Conservation (phyloP, 1,284 basidiomycete genomes). For the Phlebopus sp. region DNA sequence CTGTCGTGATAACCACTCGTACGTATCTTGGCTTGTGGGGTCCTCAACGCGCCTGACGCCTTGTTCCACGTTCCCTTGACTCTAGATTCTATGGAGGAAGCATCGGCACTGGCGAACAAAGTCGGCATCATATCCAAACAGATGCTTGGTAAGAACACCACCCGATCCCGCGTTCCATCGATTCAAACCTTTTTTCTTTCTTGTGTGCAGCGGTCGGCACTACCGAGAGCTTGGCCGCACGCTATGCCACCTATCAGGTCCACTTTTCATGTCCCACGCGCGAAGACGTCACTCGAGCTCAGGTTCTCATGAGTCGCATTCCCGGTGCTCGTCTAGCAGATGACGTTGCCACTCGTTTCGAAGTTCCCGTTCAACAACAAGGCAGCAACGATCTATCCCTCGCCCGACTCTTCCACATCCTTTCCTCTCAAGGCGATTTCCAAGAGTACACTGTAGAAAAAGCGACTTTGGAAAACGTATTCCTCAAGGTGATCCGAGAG, state of each 20-base stretch:
- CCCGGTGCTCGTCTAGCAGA: slow-evolving; percentile 66
- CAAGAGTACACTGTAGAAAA: slow-evolving; percentile 68
- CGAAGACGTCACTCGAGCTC: slow-evolving; percentile 53
- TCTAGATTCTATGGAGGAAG: slow-evolving; percentile 81
- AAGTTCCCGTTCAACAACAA: slow-evolving; percentile 55
- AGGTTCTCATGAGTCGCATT: slow-evolving; percentile 60
- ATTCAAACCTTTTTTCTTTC: not conserved
- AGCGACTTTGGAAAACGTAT: slow-evolving; percentile 67
- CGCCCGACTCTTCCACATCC: slow-evolving; percentile 54
- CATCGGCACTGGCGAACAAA: slow-evolving; percentile 69
- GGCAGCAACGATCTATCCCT: slow-evolving; percentile 37
- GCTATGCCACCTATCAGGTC: slow-evolving; percentile 75
- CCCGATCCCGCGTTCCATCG: not conserved
- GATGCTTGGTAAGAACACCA: slow-evolving; percentile 54
- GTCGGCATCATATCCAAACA: slow-evolving; percentile 71
- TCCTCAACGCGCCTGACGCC: not conserved
- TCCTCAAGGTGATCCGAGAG: slow-evolving; percentile 69
- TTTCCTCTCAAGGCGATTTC: slow-evolving; percentile 51
- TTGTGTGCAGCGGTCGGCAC: slow-evolving; percentile 57
- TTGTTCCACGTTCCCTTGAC: no score
- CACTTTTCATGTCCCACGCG: slow-evolving; percentile 69
- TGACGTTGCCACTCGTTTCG: slow-evolving; percentile 76
- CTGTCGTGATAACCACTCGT: slow-evolving; percentile 71
- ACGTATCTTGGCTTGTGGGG: slow-evolving; percentile 22
- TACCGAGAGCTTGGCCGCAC: slow-evolving; percentile 57